Evolutionary conservation across 768 basidiomycete species (phyloP).

Genomic region (Pilatotrama ljubarskyi): DNA sequence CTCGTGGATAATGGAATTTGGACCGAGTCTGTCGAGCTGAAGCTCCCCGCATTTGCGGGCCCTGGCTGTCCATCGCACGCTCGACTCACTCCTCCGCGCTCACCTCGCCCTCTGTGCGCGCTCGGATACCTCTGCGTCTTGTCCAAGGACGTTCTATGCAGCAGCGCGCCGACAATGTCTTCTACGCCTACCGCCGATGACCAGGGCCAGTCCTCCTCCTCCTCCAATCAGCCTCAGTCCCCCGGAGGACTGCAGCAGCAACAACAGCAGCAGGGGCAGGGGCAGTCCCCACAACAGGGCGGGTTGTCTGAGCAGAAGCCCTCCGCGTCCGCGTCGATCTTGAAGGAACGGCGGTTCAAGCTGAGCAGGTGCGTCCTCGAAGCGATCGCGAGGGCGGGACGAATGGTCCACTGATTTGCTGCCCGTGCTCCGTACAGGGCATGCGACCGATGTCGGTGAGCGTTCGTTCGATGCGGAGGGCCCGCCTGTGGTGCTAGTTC

Average conservation of each 20-base stretch:
- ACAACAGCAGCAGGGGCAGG: not conserved
- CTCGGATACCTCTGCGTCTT: no score
- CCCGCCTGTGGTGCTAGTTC: no score
- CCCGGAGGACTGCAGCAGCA: not conserved
- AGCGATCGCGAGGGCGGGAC: not conserved
- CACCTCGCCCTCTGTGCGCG: not conserved
- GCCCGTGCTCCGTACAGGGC: conserved; percentile 47
- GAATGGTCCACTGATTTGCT: conserved; percentile 3
- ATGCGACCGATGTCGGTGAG: conserved; percentile 90
- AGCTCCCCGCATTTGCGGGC: not conserved
- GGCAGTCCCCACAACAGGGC: not conserved
- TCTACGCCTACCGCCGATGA: conserved; percentile 5
- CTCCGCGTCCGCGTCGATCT: conserved; percentile 30
- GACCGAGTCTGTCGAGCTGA: not conserved
- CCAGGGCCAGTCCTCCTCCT: not conserved
- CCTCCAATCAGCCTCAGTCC: no score
- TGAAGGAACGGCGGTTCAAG: conserved; percentile 86
- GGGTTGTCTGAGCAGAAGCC: conserved; percentile 11
- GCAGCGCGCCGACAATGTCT: not conserved
- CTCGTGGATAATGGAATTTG: conserved; percentile 7
- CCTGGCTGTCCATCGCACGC: no score
- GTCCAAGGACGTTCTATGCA: not conserved
- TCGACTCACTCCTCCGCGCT: not conserved
- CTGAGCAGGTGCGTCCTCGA: conserved; percentile 67
- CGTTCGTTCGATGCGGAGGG: conserved; percentile 1